Evolutionary conservation across 2,329 filamentous ascomycete genomes (phyloP).

Genomic region (Colletotrichum tropicale): DNA sequence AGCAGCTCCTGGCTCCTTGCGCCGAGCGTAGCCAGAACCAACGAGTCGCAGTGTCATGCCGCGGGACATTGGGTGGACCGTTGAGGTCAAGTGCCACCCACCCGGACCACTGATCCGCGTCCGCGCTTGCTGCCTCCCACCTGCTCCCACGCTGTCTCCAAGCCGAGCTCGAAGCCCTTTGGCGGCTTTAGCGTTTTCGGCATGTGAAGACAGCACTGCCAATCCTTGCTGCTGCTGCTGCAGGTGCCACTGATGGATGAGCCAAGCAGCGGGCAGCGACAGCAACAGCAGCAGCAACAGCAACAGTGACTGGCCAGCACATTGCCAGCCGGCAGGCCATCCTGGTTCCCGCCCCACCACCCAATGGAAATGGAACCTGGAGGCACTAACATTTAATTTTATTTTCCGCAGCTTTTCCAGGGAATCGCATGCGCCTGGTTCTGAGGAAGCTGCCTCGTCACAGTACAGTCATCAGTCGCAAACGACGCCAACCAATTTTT

Average conservation of each 20-base stretch:
- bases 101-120: background rate
- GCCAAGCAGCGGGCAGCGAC: background rate
- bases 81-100: constrained; percentile 10
- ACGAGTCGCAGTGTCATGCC: constrained; percentile 11
- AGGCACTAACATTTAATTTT: constrained; percentile 25
- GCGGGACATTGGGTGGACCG: constrained; percentile 7
- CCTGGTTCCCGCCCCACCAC: background rate
- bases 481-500: background rate
- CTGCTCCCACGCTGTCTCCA: background rate
- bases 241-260: background rate
- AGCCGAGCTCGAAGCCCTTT: background rate
- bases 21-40: background rate
- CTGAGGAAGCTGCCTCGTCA: background rate
- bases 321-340: background rate
- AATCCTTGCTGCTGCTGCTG: background rate
- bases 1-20: background rate
- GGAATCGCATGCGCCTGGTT: background rate
- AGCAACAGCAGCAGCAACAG: background rate
- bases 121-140: background rate
- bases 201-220: constrained; percentile 11
- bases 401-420: background rate
- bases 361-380: background rate
- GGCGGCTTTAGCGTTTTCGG: constrained; percentile 9
- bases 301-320: background rate
- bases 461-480: background rate